Evolutionary conservation across 768 basidiomycete species (phyloP), one percentile per base, ranked within the genome.

Genomic region (Suillus weaverae): DNA sequence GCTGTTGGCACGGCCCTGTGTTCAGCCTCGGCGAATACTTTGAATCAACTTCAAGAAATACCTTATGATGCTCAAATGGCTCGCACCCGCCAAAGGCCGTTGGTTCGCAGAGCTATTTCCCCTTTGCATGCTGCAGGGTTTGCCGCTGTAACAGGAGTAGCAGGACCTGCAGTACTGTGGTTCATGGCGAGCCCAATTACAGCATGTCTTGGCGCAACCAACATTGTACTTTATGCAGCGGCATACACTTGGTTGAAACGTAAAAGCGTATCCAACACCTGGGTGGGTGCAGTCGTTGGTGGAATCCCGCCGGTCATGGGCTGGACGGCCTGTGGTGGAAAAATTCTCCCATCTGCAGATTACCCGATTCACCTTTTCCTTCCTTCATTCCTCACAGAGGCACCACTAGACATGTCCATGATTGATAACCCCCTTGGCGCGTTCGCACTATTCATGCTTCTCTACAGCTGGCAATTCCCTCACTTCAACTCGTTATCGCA

Each of bases 401-500:
- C 70, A 30, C 67, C 77, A 46, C 65, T 83, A 35, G 84, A 86
- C 67, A 41, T 80, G 14, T 73, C 84, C n/a, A 72, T 86, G 57
- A 79, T 89, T 60, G 87, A 96, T 74, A 95, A 93, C 73, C 89
- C 95, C 0, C 84, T 97, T 48, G 86, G 91, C 0, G 89, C 95
- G 0, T 77, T 92, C 64, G 87, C 89, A 3, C 81, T 99, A 3
- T 94, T 92, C 79, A 83, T 89, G 77, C 77, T 99, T 55, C 84
- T 97, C 10, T 99, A 89, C 80, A 91, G 91, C 66, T 99, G 97
- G 97, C 97, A 99, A 74, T 99, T 99, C 79, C 96, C 97, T 41
- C 97, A 99, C 76, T 99, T 99, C 81, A 98, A 96, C 76, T 77
- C 94, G 1, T 82, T 99, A n/a, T 89, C 95, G 9, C 86, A 97